Evolutionary conservation across 2,329 filamentous ascomycete genomes (phyloP).

Genomic region (Diaporthe sp.): DNA sequence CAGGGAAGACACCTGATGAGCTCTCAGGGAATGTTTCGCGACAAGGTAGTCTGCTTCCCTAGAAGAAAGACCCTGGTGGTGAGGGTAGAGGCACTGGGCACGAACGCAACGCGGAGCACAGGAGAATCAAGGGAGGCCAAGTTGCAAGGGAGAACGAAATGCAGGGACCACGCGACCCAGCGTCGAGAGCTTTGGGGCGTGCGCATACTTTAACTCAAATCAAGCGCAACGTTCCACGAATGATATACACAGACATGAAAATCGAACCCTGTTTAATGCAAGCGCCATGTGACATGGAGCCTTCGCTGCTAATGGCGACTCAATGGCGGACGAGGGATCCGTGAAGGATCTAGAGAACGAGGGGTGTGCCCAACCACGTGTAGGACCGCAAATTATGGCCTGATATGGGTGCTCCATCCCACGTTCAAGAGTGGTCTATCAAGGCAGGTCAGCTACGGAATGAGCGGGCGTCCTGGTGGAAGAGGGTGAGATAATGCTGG

Average conservation of each 20-base stretch:
- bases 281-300: slow-evolving; percentile 13
- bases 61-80: background rate
- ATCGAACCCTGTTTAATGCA: background rate
- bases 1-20: background rate
- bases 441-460: slow-evolving; percentile 8
- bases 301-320: background rate
- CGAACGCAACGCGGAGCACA: background rate
- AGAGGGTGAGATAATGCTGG: background rate
- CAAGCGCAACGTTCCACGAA: background rate
- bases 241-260: background rate
- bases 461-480: background rate
- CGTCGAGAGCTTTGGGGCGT: slow-evolving; percentile 33
- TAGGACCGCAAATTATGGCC: slow-evolving; percentile 1
- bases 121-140: background rate
- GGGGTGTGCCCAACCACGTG: background rate
- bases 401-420: background rate
- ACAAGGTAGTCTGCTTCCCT: background rate
- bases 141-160: slow-evolving; percentile 6
- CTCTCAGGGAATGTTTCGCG: background rate
- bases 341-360: slow-evolving; percentile 5
- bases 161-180: background rate
- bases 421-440: background rate
- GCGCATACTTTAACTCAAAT: slow-evolving; percentile 35
- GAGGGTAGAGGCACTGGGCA: background rate
- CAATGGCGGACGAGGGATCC: background rate